Evolutionary conservation across 768 basidiomycete genomes (phyloP).

Genomic region (Suillus paluster): DNA sequence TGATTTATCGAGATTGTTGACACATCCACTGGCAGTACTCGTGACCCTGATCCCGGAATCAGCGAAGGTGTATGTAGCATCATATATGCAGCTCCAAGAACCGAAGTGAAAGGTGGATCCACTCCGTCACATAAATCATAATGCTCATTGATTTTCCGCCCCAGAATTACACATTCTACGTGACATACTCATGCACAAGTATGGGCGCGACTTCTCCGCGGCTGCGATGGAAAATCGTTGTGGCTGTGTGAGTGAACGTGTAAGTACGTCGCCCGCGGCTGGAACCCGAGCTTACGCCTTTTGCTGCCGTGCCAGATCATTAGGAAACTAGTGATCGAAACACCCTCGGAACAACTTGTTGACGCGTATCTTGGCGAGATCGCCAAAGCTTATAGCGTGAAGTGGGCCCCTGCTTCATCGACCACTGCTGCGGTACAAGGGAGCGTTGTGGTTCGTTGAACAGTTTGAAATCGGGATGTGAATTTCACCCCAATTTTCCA

Average conservation of each 20-base stretch:
- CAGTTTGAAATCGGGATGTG: not conserved
- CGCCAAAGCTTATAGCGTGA: constrained; percentile 81
- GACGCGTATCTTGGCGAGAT: constrained; percentile 91
- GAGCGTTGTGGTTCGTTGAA: constrained; percentile 43
- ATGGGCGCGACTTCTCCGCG: constrained; percentile 86
- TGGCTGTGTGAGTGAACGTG: constrained; percentile 81
- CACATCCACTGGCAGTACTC: constrained; percentile 48
- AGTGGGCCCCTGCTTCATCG: constrained; percentile 55
- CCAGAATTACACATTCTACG: constrained; percentile 88
- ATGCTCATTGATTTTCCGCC: constrained; percentile 13
- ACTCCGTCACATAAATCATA: not conserved
- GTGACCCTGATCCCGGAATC: constrained; percentile 87
- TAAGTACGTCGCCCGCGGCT: constrained; percentile 40
- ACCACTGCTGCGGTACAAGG: constrained; percentile 36
- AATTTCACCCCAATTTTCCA: not conserved
- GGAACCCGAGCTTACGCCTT: constrained; percentile 5
- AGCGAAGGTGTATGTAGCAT: constrained; percentile 87
- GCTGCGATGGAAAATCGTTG: constrained; percentile 88
- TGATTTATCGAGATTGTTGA: constrained; percentile 11
- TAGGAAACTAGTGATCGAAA: constrained; percentile 70
- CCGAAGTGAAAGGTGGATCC: constrained; percentile 79
- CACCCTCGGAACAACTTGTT: constrained; percentile 76
- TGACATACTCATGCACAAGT: constrained; percentile 96
- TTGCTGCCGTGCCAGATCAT: constrained; percentile 54
- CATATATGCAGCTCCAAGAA: constrained; percentile 90